Evolutionary conservation across 2,329 filamentous ascomycete species (phyloP).

Genomic region (Xylariaceae sp.): DNA sequence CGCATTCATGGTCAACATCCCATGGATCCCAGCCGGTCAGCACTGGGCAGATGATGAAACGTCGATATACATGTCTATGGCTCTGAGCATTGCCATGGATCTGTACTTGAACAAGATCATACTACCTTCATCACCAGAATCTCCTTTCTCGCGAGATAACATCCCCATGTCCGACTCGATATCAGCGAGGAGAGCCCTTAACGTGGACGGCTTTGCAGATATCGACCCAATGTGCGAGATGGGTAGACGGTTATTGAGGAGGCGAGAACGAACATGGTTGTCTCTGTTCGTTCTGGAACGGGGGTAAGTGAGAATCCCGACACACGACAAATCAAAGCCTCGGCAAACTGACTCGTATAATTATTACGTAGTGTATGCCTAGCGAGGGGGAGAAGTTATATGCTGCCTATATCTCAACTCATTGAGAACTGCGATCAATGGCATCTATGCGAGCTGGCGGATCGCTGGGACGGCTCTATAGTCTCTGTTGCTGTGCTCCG

Average conservation of each 20-base stretch:
- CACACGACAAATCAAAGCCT: neutral
- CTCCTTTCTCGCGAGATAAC: constrained; percentile 41
- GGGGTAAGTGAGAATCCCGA: constrained; percentile 42
- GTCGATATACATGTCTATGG: constrained; percentile 66
- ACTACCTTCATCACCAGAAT: constrained; percentile 45
- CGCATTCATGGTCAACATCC: constrained; percentile 71
- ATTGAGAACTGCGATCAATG: constrained; percentile 65
- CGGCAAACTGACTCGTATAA: constrained; percentile 20
- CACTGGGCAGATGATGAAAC: constrained; percentile 70
- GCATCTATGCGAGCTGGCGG: constrained; percentile 60
- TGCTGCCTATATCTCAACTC: constrained; percentile 61
- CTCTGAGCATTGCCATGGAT: constrained; percentile 65
- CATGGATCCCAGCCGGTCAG: constrained; percentile 67
- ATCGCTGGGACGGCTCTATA: constrained; percentile 65
- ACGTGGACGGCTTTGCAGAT: constrained; percentile 63
- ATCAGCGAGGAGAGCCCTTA: constrained; percentile 60
- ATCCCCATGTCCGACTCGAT: constrained; percentile 65
- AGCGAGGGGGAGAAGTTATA: constrained; percentile 64
- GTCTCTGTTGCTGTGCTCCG: constrained; percentile 67
- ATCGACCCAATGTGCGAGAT: constrained; percentile 57
- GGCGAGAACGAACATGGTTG: constrained; percentile 66
- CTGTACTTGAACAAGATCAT: constrained; percentile 67
- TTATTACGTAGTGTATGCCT: constrained; percentile 53
- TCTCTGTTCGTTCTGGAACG: constrained; percentile 68
- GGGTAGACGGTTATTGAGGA: constrained; percentile 58